Evolutionary conservation across 2,329 filamentous ascomycete species (phyloP).

Genomic region (Phyllosticta capitalensis): DNA sequence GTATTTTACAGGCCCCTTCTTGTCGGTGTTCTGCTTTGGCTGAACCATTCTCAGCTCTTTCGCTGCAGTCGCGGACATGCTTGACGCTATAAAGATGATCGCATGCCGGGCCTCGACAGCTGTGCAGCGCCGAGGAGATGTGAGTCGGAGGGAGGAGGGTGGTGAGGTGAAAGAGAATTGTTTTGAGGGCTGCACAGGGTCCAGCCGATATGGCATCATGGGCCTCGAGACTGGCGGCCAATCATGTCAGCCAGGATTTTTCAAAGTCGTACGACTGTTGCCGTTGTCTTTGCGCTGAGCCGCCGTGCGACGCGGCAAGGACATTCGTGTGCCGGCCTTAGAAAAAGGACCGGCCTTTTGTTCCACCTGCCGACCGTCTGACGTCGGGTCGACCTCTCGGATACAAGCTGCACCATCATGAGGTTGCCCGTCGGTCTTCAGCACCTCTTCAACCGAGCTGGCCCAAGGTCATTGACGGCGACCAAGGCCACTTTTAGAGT

Average conservation of each 20-base stretch:
- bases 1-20: slow-evolving; percentile 33
- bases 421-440: slow-evolving; percentile 6
- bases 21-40: slow-evolving; percentile 33
- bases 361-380: slow-evolving; percentile 1
- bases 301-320: not conserved
- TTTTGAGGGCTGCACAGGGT: not conserved
- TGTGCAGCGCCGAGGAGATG: not conserved
- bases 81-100: not conserved
- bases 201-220: not conserved
- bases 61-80: slow-evolving; percentile 5
- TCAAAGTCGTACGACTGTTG: not conserved
- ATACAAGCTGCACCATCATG: not conserved
- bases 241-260: slow-evolving; percentile 11
- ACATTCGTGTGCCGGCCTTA: not conserved
- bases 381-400: not conserved
- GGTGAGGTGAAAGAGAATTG: not conserved
- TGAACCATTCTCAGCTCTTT: slow-evolving; percentile 13
- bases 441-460: not conserved
- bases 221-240: not conserved
- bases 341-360: not conserved
- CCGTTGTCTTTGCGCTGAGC: slow-evolving; percentile 4
- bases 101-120: slow-evolving; percentile 1
- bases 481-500: not conserved
- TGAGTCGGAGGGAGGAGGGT: not conserved
- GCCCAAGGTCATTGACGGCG: not conserved